Base-by-base conservation (phyloP, 1,284 basidiomycete genomes). In the Melanopsichium pennsylvanicum region DNA sequence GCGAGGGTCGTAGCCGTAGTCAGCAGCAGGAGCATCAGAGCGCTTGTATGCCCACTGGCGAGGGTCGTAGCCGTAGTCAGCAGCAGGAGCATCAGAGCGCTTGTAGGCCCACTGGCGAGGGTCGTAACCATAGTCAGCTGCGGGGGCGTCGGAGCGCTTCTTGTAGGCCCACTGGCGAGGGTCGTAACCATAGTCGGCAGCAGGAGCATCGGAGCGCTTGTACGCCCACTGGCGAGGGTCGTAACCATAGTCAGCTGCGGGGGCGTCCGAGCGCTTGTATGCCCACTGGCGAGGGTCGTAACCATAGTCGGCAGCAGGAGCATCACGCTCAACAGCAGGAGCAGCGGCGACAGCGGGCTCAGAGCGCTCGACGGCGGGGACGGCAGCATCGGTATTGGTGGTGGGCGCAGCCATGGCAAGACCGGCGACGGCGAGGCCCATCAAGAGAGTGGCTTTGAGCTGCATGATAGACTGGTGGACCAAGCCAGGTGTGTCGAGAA, bases 391-490 rank as follows among this genome's bases (percentile, higher is more conserved):
- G 16, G 43, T 37, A 22, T 32, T 21, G 35, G 32, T 18, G 44
- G 38, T 49, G 26, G 62, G 63, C 22, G 63, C 63, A 31, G 63
- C 63, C 22, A 23, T 22, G 40, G 45, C 63, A 35, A 61, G 33
- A 52, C 57, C 57, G 21, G 39, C 52, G 40, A 49, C 57, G 43
- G 54, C 57, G 23, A 51, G 16, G 44, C 57, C 63, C 48, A 61
- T 61, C 41, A 67, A 44, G 39, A 59, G 25, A 15, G 57, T 40
- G 40, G 63, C 51, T 31, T 56, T 56, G 44, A 67, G 37, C 57
- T 67, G 63, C 63, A 67, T 67, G 43, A 10, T 56, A 34, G 5
- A 36, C n/a, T n/a, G n/a, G n/a, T n/a, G n/a, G n/a, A n/a, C n/a
- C n/a, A n/a, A n/a, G n/a, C n/a, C n/a, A n/a, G n/a, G n/a, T n/a